These are phyloP conservation scores for Backusella tuberculispora DNA, from an alignment of 192 early-diverging fungal species.

Conservation along the genomic window DNA sequence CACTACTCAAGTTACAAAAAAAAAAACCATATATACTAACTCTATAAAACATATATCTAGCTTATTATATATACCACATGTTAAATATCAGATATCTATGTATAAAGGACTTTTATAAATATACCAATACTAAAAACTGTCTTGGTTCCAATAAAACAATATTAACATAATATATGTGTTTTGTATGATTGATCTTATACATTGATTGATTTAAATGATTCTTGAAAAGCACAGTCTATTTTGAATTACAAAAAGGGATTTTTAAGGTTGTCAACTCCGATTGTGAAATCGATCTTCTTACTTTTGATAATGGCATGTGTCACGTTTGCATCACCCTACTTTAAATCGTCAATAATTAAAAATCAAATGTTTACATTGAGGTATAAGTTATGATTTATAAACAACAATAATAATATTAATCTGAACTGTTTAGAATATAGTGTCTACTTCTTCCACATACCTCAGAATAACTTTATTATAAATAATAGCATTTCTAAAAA, in stretches of 20 bases:
- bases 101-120: neutral
- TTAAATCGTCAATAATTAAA: too few species aligned
- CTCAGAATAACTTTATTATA: neutral
- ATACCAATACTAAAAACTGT: neutral
- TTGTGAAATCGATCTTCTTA: constrained; percentile 14
- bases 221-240: too few species aligned
- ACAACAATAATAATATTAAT: neutral
- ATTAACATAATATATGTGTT: neutral
- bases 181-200: neutral
- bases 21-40: too few species aligned
- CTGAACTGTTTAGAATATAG: neutral
- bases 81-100: neutral
- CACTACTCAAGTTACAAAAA: neutral
- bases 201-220: neutral
- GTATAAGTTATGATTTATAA: too few species aligned
- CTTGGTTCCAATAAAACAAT: neutral
- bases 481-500: neutral
- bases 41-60: too few species aligned
- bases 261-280: constrained; percentile 4
- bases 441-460: neutral
- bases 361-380: too few species aligned
- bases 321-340: neutral
- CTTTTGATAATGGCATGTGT: neutral
- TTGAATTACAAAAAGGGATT: too few species aligned
- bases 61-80: too few species aligned